Conservation (phyloP, 177 flowering plant genomes). For the Vitis hybrid region DNA sequence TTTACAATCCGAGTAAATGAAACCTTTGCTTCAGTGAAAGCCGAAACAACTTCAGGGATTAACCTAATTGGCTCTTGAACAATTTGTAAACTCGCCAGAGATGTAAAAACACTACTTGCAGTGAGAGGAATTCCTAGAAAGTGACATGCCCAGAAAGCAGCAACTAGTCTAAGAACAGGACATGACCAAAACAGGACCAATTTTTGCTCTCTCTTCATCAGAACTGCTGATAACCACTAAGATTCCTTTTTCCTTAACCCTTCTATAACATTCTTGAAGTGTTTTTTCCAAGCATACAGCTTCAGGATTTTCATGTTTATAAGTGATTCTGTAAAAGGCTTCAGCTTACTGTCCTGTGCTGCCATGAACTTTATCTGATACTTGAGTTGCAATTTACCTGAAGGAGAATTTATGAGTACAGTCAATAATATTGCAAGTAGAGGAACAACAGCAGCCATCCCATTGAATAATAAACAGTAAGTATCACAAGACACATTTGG, state of each 20-base stretch:
- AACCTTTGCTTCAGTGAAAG: constrained; percentile 58
- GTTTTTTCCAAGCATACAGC: constrained; percentile 67
- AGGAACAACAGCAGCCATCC: constrained; percentile 53
- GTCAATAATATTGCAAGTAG: constrained; percentile 33
- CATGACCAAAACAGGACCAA: no score
- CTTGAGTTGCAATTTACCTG: constrained; percentile 49
- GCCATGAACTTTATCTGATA: constrained; percentile 45
- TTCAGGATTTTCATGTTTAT: constrained; percentile 62
- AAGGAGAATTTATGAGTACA: constrained; percentile 41
- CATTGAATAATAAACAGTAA: constrained; percentile 36
- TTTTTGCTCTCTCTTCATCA: no score
- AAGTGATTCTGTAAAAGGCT: constrained; percentile 48
- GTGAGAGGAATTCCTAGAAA: no score
- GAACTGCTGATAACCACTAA: no score
- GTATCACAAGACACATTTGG: constrained; percentile 44
- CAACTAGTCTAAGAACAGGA: no score
- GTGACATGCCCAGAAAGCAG: no score
- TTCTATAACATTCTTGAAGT: constrained; percentile 22
- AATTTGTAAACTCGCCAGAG: constrained; percentile 50
- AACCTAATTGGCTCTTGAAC: constrained; percentile 55
- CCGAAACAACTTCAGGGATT: constrained; percentile 48
- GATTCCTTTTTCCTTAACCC: no score
- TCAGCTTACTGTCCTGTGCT: constrained; percentile 52
- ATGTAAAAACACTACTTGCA: constrained; percentile 49
- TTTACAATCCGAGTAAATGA: constrained; percentile 43